Evolutionary conservation across 495 filamentous ascomycete genomes (phyloP).

Genomic region (Aspergillus indologenus): DNA sequence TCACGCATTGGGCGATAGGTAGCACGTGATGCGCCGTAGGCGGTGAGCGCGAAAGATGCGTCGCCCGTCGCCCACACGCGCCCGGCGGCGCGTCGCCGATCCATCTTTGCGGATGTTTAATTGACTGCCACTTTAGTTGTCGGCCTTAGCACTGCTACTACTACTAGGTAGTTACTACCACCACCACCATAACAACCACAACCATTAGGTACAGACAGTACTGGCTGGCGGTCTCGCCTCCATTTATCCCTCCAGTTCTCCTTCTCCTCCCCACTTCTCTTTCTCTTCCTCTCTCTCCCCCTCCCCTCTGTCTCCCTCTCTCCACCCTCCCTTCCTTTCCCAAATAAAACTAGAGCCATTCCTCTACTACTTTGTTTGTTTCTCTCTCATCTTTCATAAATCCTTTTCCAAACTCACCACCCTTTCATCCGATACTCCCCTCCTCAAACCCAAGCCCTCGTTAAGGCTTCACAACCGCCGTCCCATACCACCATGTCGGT

Average conservation of each 20-base stretch:
- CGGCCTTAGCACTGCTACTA: slow-evolving; percentile 2
- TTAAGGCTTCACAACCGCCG: not conserved
- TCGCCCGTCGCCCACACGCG: slow-evolving; percentile 20
- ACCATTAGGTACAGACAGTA: too few species aligned
- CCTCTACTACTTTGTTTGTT: not conserved
- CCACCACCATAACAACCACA: not conserved
- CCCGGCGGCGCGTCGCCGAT: slow-evolving; percentile 26
- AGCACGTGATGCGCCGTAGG: slow-evolving; percentile 19
- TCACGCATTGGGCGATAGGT: not conserved
- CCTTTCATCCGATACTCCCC: not conserved
- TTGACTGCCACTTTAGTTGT: slow-evolving; percentile 7
- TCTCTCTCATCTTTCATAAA: not conserved
- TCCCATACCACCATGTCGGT: slow-evolving; percentile 73
- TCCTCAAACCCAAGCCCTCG: not conserved
- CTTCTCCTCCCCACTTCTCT: slow-evolving; percentile 5
- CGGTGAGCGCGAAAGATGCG: slow-evolving; percentile 26
- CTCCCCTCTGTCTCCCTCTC: not conserved
- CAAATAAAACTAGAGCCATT: not conserved
- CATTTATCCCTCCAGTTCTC: slow-evolving; percentile 6
- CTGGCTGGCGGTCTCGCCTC: slow-evolving; percentile 3
- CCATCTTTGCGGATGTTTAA: slow-evolving; percentile 19
- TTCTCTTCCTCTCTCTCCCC: not conserved
- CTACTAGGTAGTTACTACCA: not conserved
- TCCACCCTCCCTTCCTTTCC: not conserved
- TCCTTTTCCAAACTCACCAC: not conserved